A percentile compares a stretch with the other conserved stretches of the same genome.
phyloP scores from a whole-genome alignment of 306 rosid species.

The Amphicarpaea edgeworthii region DNA sequence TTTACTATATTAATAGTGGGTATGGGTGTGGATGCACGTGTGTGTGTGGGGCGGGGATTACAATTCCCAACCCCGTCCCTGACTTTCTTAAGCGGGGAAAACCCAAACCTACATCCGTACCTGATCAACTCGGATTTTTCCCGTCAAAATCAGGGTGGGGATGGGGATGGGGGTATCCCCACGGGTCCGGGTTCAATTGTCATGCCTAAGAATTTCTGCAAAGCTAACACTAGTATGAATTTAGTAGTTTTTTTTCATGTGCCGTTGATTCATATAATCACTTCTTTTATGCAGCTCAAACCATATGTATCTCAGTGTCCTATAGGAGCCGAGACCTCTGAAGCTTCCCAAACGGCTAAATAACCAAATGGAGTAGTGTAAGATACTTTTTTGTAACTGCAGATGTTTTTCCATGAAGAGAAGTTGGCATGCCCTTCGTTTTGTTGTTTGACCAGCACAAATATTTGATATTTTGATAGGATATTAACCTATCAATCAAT shows the following conservation, averaged over 20 bases:
- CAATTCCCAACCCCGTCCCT: too few relatives aligned
- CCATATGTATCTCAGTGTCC: conserved; percentile 69
- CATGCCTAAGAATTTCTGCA: conserved; percentile 1
- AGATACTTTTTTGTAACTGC: conserved; percentile 12
- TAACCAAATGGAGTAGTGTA: conserved; percentile 10
- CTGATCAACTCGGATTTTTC: too few relatives aligned
- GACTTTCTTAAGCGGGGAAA: too few relatives aligned
- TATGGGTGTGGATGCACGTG: too few relatives aligned
- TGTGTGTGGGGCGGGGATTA: too few relatives aligned
- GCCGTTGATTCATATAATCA: conserved; percentile 23
- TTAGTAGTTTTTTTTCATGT: not conserved
- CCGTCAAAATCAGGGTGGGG: too few relatives aligned
- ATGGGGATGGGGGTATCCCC: too few relatives aligned
- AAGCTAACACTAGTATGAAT: not conserved
- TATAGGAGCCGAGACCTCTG: conserved; percentile 42
- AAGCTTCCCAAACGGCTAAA: conserved; percentile 48
- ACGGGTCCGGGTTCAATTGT: too few relatives aligned
- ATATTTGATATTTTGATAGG: conserved; percentile 11
- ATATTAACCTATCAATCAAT: not conserved
- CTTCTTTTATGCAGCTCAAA: conserved; percentile 53
- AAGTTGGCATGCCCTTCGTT: conserved; percentile 9
- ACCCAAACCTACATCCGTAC: too few relatives aligned
- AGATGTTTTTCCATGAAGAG: conserved; percentile 24
- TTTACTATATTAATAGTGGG: too few relatives aligned
- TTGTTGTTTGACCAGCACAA: not conserved